These are phyloP conservation scores for Biscogniauxia mediterranea DNA, from an alignment of 2,329 filamentous ascomycete species.

Conservation along the genomic window DNA sequence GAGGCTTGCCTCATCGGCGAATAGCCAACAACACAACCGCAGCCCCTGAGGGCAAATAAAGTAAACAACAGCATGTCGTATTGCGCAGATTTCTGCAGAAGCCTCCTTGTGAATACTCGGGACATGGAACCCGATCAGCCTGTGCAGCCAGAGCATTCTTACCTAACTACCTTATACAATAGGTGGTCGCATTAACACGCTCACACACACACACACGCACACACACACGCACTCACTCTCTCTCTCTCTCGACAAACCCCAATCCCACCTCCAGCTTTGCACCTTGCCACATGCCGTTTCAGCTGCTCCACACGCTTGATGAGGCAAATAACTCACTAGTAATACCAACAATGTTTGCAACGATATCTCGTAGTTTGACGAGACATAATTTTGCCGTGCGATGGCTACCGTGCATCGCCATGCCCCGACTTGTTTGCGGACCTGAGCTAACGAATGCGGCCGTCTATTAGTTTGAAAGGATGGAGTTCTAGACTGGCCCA, in stretches of 20 bases:
- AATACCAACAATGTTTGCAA: no score
- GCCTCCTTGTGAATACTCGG: neutral
- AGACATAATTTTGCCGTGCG: no score
- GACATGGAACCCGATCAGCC: neutral
- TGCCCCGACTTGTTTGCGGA: neutral
- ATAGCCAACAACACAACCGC: constrained; percentile 3
- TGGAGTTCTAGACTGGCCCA: neutral
- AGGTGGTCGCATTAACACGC: neutral
- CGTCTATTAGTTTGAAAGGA: neutral
- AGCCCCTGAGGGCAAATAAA: constrained; percentile 7
- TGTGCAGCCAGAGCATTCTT: no score
- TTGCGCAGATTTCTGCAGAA: neutral
- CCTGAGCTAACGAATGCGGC: neutral
- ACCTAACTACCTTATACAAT: no score
- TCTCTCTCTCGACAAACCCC: no score
- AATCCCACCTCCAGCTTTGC: no score
- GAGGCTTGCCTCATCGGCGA: constrained; percentile 21
- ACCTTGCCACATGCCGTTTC: no score
- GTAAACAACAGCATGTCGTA: neutral
- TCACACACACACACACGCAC: no score
- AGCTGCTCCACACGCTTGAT: no score
- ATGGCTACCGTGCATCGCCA: neutral
- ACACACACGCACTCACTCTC: no score
- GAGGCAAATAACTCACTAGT: neutral
- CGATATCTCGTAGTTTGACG: no score